Percentiles rank a stretch among this genome's conserved stretches.
Conservation (phyloP, 2,329 filamentous ascomycete species). For the Leptoxyphium fumago region DNA sequence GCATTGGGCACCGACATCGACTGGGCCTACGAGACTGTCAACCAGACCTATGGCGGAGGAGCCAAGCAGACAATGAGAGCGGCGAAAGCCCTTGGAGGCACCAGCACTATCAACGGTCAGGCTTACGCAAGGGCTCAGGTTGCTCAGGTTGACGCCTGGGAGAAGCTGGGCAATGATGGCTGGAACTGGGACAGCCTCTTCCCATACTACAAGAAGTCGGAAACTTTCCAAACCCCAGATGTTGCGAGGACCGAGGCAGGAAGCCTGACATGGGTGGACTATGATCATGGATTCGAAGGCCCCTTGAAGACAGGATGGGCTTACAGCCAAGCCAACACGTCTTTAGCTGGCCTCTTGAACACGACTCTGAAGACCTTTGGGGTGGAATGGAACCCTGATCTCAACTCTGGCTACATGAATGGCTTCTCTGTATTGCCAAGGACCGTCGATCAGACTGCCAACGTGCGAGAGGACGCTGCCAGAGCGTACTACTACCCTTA, state of each 20-base stretch:
- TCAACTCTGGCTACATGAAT: conserved; percentile 29
- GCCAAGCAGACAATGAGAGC: conserved; percentile 13
- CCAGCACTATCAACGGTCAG: conserved; percentile 23
- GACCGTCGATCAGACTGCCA: conserved; percentile 24
- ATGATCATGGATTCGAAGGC: conserved; percentile 5
- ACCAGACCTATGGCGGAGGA: conserved; percentile 5
- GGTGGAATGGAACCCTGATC: conserved; percentile 26
- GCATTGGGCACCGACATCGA: conserved; percentile 8
- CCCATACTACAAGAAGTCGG: conserved; percentile 20
- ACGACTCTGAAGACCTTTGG: conserved; percentile 22
- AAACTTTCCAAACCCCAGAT: conserved; percentile 6
- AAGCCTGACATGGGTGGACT: background rate
- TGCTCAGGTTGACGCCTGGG: conserved; percentile 19
- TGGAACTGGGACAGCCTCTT: conserved; percentile 31
- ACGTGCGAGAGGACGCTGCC: conserved; percentile 32
- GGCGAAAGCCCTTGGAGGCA: conserved; percentile 26
- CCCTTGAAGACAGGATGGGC: conserved; percentile 6
- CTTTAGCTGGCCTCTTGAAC: conserved; percentile 18
- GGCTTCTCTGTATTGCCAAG: conserved; percentile 29
- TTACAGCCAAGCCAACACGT: conserved; percentile 1
- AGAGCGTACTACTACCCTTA: conserved; percentile 34
- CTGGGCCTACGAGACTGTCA: conserved; percentile 9
- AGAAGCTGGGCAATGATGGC: conserved; percentile 8
- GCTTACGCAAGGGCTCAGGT: conserved; percentile 11
- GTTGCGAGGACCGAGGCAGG: conserved; percentile 3